These are phyloP conservation scores for Rhododendron vialii DNA, from an alignment of 148 eudicot genomes.

Conservation along the genomic window DNA sequence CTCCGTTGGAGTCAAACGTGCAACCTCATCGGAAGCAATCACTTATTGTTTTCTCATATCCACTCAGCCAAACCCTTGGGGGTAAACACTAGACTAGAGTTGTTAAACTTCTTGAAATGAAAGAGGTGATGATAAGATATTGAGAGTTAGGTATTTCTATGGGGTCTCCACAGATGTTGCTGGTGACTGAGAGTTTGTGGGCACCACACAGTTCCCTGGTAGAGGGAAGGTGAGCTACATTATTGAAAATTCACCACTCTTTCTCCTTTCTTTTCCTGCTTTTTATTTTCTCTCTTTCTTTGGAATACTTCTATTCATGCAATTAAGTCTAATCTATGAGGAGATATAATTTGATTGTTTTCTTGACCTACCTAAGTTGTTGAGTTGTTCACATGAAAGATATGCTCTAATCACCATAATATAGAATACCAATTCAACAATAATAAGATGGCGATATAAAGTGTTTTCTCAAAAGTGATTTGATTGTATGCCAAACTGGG, in stretches of 20 bases:
- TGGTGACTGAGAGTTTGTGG: neutral
- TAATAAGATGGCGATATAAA: neutral
- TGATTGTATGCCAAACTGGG: neutral
- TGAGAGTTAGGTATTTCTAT: conserved; percentile 7
- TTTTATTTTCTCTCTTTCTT: neutral
- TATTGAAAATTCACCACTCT: neutral
- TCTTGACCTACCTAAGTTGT: neutral
- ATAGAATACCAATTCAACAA: neutral
- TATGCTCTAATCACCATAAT: neutral
- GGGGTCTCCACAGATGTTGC: neutral
- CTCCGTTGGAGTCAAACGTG: neutral
- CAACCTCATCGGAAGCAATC: neutral
- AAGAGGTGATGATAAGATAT: conserved; percentile 9
- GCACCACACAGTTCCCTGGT: neutral
- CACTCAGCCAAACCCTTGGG: neutral
- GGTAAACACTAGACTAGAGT: neutral
- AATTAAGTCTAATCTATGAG: neutral
- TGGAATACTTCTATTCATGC: neutral
- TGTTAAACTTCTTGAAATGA: neutral
- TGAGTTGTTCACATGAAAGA: neutral
- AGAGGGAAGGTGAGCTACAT: neutral
- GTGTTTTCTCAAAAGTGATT: neutral
- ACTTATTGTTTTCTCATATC: neutral
- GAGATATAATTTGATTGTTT: neutral
- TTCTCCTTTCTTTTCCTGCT: neutral